phyloP scores from a whole-genome alignment of 352 stramenopile species.

The Globisporangium heterothallicum region DNA sequence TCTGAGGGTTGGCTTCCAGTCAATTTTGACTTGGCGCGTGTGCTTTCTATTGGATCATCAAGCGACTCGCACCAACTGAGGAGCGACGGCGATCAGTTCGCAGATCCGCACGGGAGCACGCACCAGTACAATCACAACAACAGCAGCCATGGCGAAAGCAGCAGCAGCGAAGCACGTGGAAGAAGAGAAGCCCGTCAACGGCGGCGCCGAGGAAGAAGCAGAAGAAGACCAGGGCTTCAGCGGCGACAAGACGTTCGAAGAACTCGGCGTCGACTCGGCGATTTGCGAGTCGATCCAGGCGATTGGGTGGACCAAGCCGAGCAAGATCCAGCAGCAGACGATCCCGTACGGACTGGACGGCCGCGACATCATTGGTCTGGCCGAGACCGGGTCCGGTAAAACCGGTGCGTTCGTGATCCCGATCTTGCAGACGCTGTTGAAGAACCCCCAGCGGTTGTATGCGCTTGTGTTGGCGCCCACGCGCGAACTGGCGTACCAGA shows the following conservation, averaged over 20 bases:
- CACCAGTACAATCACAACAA: not conserved
- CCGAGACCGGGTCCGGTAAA: constrained; percentile 95
- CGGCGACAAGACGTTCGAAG: constrained; percentile 80
- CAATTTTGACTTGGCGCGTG: too few species aligned
- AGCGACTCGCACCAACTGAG: constrained; percentile 3
- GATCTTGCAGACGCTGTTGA: constrained; percentile 90
- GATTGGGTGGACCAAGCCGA: constrained; percentile 92
- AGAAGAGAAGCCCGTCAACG: not conserved
- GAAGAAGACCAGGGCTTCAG: constrained; percentile 46
- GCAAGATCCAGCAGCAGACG: constrained; percentile 93
- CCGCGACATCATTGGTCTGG: constrained; percentile 96
- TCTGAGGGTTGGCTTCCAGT: constrained; percentile 13
- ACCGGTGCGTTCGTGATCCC: constrained; percentile 94
- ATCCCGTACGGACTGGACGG: constrained; percentile 91
- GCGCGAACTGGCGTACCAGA: constrained; percentile 95
- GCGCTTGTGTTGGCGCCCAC: constrained; percentile 91
- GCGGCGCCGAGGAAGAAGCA: constrained; percentile 2
- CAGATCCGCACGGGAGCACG: not conserved
- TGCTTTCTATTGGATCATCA: constrained; percentile 7
- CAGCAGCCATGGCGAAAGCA: constrained; percentile 10
- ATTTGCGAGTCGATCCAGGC: constrained; percentile 90
- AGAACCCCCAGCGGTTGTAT: constrained; percentile 87
- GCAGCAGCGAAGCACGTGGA: constrained; percentile 1
- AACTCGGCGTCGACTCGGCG: constrained; percentile 86
- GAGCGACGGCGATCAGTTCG: too few species aligned